These are phyloP conservation scores for Arctium minus DNA, from an alignment of 129 eudicot species.

Conservation along the genomic window DNA sequence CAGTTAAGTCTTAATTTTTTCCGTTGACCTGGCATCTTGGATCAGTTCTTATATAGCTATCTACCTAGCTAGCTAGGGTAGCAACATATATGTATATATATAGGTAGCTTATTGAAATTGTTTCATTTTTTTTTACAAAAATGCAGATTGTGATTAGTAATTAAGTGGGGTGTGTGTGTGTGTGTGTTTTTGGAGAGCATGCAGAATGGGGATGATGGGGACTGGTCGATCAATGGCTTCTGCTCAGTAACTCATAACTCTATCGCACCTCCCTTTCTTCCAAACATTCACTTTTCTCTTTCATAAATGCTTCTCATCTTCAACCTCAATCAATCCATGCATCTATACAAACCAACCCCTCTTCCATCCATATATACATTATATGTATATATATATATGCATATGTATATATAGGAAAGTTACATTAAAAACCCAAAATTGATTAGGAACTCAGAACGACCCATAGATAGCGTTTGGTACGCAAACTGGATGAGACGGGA, in stretches of 20 bases:
- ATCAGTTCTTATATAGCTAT: neutral
- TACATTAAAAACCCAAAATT: no score
- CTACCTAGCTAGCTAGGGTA: neutral
- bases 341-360: neutral
- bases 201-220: slow-evolving; percentile 37
- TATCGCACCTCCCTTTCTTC: slow-evolving; percentile 13
- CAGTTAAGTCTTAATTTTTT: neutral
- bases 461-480: no score
- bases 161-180: slow-evolving; percentile 9
- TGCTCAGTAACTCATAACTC: slow-evolving; percentile 33
- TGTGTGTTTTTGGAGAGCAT: slow-evolving; percentile 25
- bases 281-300: slow-evolving; percentile 18
- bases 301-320: neutral
- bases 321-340: neutral
- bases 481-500: no score
- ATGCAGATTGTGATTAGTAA: slow-evolving; percentile 15
- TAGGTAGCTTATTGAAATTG: neutral
- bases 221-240: slow-evolving; percentile 48
- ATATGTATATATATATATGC: no score
- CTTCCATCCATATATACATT: neutral
- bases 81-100: neutral
- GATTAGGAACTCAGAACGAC: no score
- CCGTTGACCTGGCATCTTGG: neutral
- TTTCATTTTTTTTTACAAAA: slow-evolving; percentile 1
- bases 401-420: no score